These are phyloP conservation scores for Mucuna pruriens DNA, from an alignment of 306 rosid genomes.

Conservation along the genomic window DNA sequence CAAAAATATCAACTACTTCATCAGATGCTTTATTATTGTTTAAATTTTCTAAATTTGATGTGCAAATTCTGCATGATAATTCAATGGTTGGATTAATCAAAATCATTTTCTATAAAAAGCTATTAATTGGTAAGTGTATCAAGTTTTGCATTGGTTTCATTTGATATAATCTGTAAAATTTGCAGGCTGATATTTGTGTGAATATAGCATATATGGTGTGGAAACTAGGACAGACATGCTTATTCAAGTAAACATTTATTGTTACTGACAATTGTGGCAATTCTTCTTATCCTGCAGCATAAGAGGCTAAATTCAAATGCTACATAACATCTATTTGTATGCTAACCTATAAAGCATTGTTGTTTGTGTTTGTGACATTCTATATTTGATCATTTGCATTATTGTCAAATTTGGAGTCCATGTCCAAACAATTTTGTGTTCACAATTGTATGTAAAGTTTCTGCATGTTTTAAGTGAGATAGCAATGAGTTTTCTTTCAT, in stretches of 20 bases:
- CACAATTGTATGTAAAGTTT: neutral
- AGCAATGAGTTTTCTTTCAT: neutral
- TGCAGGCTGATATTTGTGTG: conserved; percentile 2
- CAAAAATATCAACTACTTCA: neutral
- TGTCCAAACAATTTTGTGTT: conserved; percentile 2
- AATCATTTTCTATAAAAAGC: neutral
- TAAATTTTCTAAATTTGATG: neutral
- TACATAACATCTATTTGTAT: conserved; percentile 1
- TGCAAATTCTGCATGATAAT: neutral
- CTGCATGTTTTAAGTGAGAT: conserved; percentile 2
- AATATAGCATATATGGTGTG: neutral
- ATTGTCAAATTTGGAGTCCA: neutral
- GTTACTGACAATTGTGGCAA: neutral
- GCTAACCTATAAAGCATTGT: neutral
- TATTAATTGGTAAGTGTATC: neutral
- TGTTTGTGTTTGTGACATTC: conserved; percentile 1
- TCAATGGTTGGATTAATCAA: neutral
- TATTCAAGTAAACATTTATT: neutral
- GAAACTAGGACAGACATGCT: neutral
- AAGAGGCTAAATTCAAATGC: neutral
- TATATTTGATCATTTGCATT: neutral
- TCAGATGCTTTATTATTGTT: neutral
- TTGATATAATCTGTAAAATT: neutral
- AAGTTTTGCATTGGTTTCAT: conserved; percentile 3
- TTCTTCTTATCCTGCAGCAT: conserved; percentile 4